Evolutionary conservation across 1,139 yeast genomes (phyloP).

Genomic region (Debaryomycetaceae sp.): DNA sequence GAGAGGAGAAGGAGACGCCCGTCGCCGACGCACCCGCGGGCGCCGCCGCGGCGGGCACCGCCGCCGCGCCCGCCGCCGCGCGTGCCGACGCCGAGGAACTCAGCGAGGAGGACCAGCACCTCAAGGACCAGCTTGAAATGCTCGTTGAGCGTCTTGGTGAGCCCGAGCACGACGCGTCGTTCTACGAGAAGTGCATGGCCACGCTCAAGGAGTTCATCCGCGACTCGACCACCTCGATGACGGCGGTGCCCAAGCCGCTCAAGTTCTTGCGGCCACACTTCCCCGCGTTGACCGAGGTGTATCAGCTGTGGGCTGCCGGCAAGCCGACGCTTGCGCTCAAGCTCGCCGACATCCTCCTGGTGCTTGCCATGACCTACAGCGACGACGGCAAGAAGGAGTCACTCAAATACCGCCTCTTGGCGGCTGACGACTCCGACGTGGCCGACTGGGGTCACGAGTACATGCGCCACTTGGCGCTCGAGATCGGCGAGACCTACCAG

Average conservation of each 20-base stretch:
- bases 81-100: constrained; percentile 80
- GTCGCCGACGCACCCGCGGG: constrained; percentile 6
- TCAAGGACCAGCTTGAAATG: constrained; percentile 82
- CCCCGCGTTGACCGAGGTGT: constrained; percentile 58
- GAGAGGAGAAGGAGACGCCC: no score
- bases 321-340: constrained; percentile 18
- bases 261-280: constrained; percentile 91
- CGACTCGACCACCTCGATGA: constrained; percentile 96
- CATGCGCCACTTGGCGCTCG: constrained; percentile 90
- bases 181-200: constrained; percentile 57
- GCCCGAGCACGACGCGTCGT: constrained; percentile 35
- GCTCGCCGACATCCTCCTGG: constrained; percentile 83
- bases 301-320: constrained; percentile 58
- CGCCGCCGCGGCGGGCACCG: constrained; percentile 1
- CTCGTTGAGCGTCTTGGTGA: constrained; percentile 72
- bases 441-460: constrained; percentile 98
- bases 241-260: constrained; percentile 98
- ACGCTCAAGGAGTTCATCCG: constrained; percentile 74
- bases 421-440: constrained; percentile 53
- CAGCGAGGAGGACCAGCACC: constrained; percentile 88
- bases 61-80: no score
- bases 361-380: constrained; percentile 91
- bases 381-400: constrained; percentile 81
- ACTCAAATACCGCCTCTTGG: constrained; percentile 71
- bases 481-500: constrained; percentile 84